Base-by-base conservation (phyloP, 768 basidiomycete species). In the Hericium coralloides region DNA sequence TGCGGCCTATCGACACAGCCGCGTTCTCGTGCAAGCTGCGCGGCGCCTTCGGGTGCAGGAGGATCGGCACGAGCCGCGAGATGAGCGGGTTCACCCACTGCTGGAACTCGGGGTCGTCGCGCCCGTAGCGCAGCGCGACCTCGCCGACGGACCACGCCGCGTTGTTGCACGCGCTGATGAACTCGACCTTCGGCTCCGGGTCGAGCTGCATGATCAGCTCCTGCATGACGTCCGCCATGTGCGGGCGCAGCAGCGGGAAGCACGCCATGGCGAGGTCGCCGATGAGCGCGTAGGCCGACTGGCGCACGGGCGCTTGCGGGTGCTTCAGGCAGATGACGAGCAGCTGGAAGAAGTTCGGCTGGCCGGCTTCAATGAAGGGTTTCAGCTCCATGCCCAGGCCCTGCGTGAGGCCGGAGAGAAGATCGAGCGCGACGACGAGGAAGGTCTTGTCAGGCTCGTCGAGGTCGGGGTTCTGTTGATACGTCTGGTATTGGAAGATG, bases 91-190 rank as follows among this genome's bases (percentile, higher is more conserved):
- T 80, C 6, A 97, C 93, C 85, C 89, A 98, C 71, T 89, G 92
- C 66, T 87, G 85, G 75, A 98, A 95, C 63, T 95, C 91, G 12
- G 81, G 75, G 45, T 92, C 92, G 65, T 87, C 85, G 62, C 83
- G 77, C 53, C 92, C 90, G 67, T 91, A 94, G 49, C 93, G 90
- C 60, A 99, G 73, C 8, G 97, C 92, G 36, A 99, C 92, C 71
- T 99, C 97, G 47, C 97, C 97, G 26, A 97, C 94, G n/a, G 93
- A 94, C 97, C 97, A 99, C 1, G 95, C 95, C 10, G 97, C 97
- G 67, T 99, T 99, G 72, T 99, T 99, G 69, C 92, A 95, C 5
- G 95, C 97, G 63, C 92, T 95, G 60, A 98, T 84, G 66, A 94
- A 93, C 70, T 98, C 95, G 36, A 88, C 79, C 65, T 92, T 90